These are phyloP conservation scores for Rhizophagus clarus DNA, from an alignment of 192 early-diverging fungal species.

Conservation along the genomic window DNA sequence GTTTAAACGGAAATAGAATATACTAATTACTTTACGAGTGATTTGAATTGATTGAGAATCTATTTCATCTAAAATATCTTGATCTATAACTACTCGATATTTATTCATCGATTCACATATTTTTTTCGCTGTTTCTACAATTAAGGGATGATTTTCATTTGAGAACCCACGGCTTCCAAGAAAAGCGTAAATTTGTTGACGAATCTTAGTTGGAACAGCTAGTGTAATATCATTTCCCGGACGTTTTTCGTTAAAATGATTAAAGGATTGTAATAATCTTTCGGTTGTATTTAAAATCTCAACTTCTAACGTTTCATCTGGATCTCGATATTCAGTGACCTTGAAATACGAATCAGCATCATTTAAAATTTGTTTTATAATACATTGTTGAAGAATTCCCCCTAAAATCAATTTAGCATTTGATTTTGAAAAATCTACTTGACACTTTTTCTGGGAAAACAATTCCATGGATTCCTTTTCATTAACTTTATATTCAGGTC, in stretches of 20 bases:
- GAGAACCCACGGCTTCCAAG: constrained; percentile 15
- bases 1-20: background rate
- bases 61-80: background rate
- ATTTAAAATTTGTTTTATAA: background rate
- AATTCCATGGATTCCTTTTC: background rate
- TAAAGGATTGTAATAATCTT: background rate
- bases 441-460: background rate
- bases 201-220: background rate
- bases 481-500: background rate
- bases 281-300: background rate
- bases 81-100: background rate
- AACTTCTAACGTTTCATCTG: background rate
- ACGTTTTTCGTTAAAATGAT: background rate
- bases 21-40: background rate
- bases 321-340: background rate
- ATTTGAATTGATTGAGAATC: background rate
- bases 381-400: background rate
- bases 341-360: background rate
- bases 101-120: background rate
- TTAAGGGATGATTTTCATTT: background rate
- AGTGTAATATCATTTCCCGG: background rate
- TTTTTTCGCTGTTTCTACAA: background rate
- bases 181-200: constrained; percentile 10
- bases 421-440: background rate
- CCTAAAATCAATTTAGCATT: background rate